Conservation (phyloP, 331 rosid genomes). For the Malus hybrid region DNA sequence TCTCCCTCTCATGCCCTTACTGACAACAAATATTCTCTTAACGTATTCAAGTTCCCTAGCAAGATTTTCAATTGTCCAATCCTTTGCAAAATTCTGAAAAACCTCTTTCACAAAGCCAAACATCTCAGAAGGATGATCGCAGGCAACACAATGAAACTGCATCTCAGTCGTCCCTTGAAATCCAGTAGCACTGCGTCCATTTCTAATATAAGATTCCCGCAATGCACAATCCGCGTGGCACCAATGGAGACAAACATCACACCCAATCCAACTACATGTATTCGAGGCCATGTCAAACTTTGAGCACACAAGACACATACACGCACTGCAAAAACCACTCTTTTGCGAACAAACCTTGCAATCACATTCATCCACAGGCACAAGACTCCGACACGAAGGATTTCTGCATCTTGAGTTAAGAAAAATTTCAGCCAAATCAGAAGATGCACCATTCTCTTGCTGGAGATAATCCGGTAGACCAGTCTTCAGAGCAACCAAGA, state of each 20-base stretch:
- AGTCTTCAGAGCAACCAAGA: slow-evolving; percentile 80
- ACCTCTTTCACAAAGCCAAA: slow-evolving; percentile 92
- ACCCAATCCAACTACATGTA: slow-evolving; percentile 96
- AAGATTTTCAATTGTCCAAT: slow-evolving; percentile 73
- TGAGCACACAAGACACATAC: slow-evolving; percentile 94
- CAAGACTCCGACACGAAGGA: slow-evolving; percentile 51
- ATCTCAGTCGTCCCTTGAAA: too few relatives aligned
- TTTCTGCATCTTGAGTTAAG: slow-evolving; percentile 71
- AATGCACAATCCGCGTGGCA: slow-evolving; percentile 90
- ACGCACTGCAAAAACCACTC: slow-evolving; percentile 89
- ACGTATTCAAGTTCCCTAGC: slow-evolving; percentile 86
- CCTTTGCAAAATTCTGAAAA: slow-evolving; percentile 77
- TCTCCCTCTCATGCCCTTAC: slow-evolving; percentile 89
- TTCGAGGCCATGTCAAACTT: slow-evolving; percentile 91
- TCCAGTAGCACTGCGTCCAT: too few relatives aligned
- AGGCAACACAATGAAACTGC: too few relatives aligned
- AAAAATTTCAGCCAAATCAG: slow-evolving; percentile 82
- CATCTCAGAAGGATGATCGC: too few relatives aligned
- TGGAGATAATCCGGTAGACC: slow-evolving; percentile 59
- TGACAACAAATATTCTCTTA: slow-evolving; percentile 74
- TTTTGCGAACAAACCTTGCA: slow-evolving; percentile 82
- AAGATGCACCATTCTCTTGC: slow-evolving; percentile 28
- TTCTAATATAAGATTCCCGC: slow-evolving; percentile 24
- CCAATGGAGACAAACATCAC: slow-evolving; percentile 99
- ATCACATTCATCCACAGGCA: slow-evolving; percentile 98